These are phyloP conservation scores for Amaranthus hypochondriacus DNA, from an alignment of 148 eudicot species.

Conservation along the genomic window DNA sequence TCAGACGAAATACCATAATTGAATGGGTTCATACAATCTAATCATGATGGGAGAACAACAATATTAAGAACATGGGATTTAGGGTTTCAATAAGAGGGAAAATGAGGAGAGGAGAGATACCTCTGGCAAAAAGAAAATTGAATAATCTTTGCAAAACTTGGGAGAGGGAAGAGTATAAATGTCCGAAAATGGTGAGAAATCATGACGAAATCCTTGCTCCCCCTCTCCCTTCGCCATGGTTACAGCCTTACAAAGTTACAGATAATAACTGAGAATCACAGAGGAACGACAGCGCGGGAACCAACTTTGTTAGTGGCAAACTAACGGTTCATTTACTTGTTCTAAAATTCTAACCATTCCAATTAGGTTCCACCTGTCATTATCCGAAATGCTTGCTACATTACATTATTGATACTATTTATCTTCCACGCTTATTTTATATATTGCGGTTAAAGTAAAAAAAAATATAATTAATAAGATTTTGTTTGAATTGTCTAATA, in stretches of 20 bases:
- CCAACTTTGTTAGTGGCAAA: not conserved
- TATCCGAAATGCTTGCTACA: no score
- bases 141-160: not conserved
- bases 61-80: slow-evolving; percentile 15
- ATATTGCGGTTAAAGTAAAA: no score
- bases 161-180: slow-evolving; percentile 11
- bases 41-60: slow-evolving; percentile 10
- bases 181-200: slow-evolving; percentile 16
- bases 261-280: not conserved
- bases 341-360: no score
- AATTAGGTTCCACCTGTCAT: no score
- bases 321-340: no score
- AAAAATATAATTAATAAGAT: no score
- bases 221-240: not conserved
- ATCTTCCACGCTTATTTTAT: no score
- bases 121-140: slow-evolving; percentile 17
- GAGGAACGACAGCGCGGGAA: not conserved
- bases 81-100: slow-evolving; percentile 15
- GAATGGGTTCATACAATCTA: slow-evolving; percentile 15
- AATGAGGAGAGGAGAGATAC: slow-evolving; percentile 18
- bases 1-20: not conserved
- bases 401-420: no score
- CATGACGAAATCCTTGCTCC: slow-evolving; percentile 14
- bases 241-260: not conserved
- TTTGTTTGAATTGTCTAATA: no score